Percentiles rank a stretch among this genome's conserved stretches.
Evolutionary conservation across 163 green algal species (phyloP).

Genomic region (Picocystis sp.): DNA sequence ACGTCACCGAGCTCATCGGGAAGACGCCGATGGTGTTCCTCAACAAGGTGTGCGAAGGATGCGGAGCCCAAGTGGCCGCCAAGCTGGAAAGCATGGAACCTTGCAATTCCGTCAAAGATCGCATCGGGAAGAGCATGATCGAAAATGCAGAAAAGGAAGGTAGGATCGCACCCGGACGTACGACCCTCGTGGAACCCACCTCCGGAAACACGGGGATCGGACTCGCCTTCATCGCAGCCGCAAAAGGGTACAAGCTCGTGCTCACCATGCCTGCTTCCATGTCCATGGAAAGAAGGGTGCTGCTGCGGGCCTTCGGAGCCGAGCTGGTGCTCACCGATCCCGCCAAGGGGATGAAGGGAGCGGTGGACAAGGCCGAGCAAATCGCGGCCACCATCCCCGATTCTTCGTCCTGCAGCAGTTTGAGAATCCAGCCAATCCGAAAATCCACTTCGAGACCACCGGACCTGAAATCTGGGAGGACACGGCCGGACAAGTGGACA

Average conservation of each 20-base stretch:
- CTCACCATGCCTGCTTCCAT: conserved; percentile 96
- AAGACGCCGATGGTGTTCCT: conserved; percentile 96
- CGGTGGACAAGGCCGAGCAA: conserved; percentile 86
- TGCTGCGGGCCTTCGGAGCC: conserved; percentile 84
- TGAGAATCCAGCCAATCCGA: conserved; percentile 85
- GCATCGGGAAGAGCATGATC: conserved; percentile 84
- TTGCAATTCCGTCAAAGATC: conserved; percentile 73
- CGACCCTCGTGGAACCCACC: conserved; percentile 83
- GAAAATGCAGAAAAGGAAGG: conserved; percentile 62
- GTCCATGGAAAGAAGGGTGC: conserved; percentile 78
- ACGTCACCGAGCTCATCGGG: conserved; percentile 30
- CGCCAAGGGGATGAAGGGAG: conserved; percentile 73
- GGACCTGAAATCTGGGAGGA: conserved; percentile 95
- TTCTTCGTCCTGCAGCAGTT: conserved; percentile 92
- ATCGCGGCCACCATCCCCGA: conserved; percentile 62
- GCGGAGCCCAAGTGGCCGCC: conserved; percentile 52
- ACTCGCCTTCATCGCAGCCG: conserved; percentile 89
- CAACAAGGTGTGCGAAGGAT: conserved; percentile 59
- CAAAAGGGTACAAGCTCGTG: conserved; percentile 86
- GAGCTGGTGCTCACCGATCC: conserved; percentile 89
- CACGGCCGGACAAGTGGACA: conserved; percentile 78
- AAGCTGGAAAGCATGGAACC: conserved; percentile 94
- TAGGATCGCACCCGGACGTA: conserved; percentile 67
- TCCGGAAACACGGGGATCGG: conserved; percentile 92
- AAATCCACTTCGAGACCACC: conserved; percentile 72